phyloP scores from a whole-genome alignment of 805 yeast genomes.

The Metschnikowia vanudenii region DNA sequence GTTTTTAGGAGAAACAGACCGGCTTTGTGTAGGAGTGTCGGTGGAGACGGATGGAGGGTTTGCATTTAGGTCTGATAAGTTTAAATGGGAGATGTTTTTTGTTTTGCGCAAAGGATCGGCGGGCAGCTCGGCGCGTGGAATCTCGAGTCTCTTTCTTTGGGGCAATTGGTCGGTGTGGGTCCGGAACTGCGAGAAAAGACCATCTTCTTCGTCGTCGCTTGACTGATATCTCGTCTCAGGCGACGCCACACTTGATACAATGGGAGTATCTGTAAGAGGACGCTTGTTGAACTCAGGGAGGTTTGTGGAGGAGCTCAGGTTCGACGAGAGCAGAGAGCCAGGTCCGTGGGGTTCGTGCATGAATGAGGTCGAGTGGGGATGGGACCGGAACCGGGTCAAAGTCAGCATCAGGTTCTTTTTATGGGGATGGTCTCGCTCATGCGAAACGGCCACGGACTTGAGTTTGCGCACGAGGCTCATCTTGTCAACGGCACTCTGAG shows the following conservation, averaged over 20 bases:
- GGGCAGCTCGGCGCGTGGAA: background rate
- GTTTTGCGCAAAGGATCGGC: slow-evolving; percentile 23
- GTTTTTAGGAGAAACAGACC: slow-evolving; percentile 24
- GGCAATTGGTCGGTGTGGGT: slow-evolving; percentile 10
- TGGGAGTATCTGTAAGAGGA: slow-evolving; percentile 75
- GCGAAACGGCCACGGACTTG: slow-evolving; percentile 12
- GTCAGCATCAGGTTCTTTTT: slow-evolving; percentile 11
- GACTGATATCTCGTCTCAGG: slow-evolving; percentile 41
- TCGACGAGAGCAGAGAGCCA: slow-evolving; percentile 14
- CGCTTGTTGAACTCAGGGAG: slow-evolving; percentile 65
- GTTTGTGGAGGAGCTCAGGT: slow-evolving; percentile 14
- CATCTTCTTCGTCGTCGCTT: slow-evolving; percentile 28
- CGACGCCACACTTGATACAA: slow-evolving; percentile 54
- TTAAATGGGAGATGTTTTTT: slow-evolving; percentile 41
- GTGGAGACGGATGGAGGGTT: slow-evolving; percentile 11
- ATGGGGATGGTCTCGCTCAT: slow-evolving; percentile 4
- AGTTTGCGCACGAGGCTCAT: slow-evolving; percentile 12
- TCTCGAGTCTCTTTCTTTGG: slow-evolving; percentile 2
- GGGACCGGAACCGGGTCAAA: slow-evolving; percentile 16
- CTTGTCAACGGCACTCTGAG: slow-evolving; percentile 10
- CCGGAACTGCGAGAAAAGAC: slow-evolving; percentile 8
- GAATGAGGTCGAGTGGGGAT: slow-evolving; percentile 18
- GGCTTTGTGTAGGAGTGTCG: slow-evolving; percentile 13
- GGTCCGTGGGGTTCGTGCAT: slow-evolving; percentile 17
- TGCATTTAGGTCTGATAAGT: slow-evolving; percentile 32